phyloP scores from a whole-genome alignment of 2,329 filamentous ascomycete species.

The Fusarium mangiferae region DNA sequence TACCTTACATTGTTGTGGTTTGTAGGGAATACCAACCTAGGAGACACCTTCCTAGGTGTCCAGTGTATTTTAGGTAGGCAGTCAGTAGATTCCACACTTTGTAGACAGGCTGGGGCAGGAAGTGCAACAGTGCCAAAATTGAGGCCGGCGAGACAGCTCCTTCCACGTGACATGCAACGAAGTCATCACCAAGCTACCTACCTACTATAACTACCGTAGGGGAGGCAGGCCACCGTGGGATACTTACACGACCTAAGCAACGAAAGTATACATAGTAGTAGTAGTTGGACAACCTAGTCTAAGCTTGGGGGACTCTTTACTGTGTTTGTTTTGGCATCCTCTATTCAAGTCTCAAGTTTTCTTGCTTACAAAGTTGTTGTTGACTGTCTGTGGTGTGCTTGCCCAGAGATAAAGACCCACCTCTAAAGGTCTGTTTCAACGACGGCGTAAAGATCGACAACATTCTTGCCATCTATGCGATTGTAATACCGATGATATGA shows the following conservation, averaged over 20 bases:
- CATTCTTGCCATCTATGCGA: background rate
- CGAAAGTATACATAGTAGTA: background rate
- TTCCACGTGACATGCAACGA: conserved; percentile 4
- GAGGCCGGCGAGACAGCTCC: background rate
- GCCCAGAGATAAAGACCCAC: conserved; percentile 6
- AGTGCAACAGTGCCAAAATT: background rate
- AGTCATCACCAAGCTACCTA: conserved; percentile 6
- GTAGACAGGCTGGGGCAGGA: background rate
- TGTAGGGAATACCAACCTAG: background rate
- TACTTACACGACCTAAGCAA: background rate
- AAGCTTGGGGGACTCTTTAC: background rate
- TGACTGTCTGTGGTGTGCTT: background rate
- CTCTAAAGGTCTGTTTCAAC: background rate
- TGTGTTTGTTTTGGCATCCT: background rate
- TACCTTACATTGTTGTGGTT: background rate
- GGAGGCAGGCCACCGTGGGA: background rate
- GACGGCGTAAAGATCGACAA: conserved; percentile 16
- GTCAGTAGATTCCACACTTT: background rate
- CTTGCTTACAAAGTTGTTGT: background rate
- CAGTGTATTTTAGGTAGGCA: background rate
- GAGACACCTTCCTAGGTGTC: background rate
- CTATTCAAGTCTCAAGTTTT: background rate
- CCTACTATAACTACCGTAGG: background rate
- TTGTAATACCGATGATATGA: background rate
- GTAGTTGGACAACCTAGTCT: background rate